These are phyloP conservation scores for Kwoniella heveanensis DNA, from an alignment of 768 basidiomycete species.

Conservation along the genomic window DNA sequence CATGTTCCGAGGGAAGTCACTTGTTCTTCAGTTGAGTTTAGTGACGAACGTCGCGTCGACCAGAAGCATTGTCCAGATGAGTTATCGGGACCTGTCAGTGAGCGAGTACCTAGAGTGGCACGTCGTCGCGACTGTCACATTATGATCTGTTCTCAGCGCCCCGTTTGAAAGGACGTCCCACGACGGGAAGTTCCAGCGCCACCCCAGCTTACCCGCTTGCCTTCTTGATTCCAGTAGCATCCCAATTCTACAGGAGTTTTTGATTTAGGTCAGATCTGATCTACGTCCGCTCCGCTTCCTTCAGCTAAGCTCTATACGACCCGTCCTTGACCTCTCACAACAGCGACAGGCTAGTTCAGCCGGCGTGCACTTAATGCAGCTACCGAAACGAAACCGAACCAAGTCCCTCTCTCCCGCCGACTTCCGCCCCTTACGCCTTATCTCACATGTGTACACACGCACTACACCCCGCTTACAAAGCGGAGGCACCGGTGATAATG, in stretches of 20 bases:
- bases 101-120: too few species aligned
- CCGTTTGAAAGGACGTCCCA: too few species aligned
- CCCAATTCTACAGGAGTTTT: conserved; percentile 20
- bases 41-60: too few species aligned
- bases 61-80: too few species aligned
- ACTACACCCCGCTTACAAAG: conserved; percentile 37
- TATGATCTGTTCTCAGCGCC: too few species aligned
- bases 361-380: background rate
- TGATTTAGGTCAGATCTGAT: conserved; percentile 8
- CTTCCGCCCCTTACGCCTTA: background rate
- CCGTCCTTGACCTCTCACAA: background rate
- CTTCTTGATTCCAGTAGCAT: conserved; percentile 29
- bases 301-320: background rate
- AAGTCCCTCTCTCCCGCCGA: background rate
- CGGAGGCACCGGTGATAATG: conserved; percentile 54
- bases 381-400: background rate
- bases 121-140: too few species aligned
- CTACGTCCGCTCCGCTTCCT: background rate
- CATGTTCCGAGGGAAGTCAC: too few species aligned
- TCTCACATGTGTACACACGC: background rate
- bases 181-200: too few species aligned
- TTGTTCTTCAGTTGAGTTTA: too few species aligned
- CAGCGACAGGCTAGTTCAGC: too few species aligned
- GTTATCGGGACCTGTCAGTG: too few species aligned
- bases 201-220: background rate